Evolutionary conservation across 306 rosid genomes (phyloP), one percentile per base, ranked within the genome.

Genomic region (Cucumis cinereus): DNA sequence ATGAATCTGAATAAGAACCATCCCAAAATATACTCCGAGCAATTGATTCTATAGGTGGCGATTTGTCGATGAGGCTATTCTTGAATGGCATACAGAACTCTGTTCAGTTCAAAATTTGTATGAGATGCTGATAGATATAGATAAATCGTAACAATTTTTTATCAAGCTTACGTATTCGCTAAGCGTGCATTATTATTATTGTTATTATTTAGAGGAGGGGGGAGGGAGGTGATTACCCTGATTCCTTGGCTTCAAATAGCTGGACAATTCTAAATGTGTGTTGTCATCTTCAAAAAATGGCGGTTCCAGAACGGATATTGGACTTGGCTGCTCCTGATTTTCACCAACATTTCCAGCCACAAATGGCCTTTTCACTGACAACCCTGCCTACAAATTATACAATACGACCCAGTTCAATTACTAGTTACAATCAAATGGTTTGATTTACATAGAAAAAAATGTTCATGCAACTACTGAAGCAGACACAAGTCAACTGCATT

Each of bases 31-130:
- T 81, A 56, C 89, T 95, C 78, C 99, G 83, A 24, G 99, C 81
- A 69, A 95, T 85, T 73, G 99, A 95, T 89, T 85, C 99, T 84
- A 95, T 94, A 24, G 85, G 99, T 20, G 97, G 97, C n/a, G 97
- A 90, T 80, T 94, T 94, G 93, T 92, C 97, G 40, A 95, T 92
- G 79, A 92, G 89, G 78, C 87, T 95, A 49, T 88, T 89, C 88
- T 83, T 95, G 3, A 76, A 72, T 5, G 79, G 74, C 55, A 33
- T 73, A 28, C 8, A 35, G 66, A 83, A 77, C 80, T 89, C 99
- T 90, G 76, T 72, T 72, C 50, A 62, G 35, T 36, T 78, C 4
- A 83, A 28, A 19, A 67, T 28, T 76, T 40, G 53, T 8, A 71
- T 28, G 8, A 69, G 60, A 56, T 71, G 59, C 55, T 15, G 58